Conservation (phyloP, 1,284 basidiomycete genomes). For the Boletus holoroseus region DNA sequence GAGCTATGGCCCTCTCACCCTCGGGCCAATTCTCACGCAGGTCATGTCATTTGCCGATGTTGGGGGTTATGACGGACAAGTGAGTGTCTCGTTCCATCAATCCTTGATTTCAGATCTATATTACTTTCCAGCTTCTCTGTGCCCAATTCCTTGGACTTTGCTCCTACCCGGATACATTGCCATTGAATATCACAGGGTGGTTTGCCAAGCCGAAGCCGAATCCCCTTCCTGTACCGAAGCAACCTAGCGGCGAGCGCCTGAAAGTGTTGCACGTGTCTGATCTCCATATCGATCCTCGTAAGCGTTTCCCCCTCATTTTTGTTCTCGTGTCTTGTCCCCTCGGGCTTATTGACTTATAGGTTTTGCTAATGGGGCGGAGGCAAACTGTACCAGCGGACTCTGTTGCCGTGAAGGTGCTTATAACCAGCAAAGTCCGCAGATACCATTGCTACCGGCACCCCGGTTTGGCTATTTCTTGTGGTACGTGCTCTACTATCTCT, state of each 20-base stretch:
- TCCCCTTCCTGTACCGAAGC: conserved; percentile 51
- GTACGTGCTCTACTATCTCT: conserved; percentile 30
- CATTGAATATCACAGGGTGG: conserved; percentile 52
- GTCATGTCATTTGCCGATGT: conserved; percentile 63
- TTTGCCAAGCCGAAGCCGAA: conserved; percentile 66
- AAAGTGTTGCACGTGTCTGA: conserved; percentile 77
- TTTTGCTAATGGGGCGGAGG: conserved; percentile 69
- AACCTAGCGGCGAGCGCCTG: conserved; percentile 57
- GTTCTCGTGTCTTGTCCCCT: not conserved
- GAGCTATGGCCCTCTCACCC: conserved; percentile 43
- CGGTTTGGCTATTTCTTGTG: conserved; percentile 62
- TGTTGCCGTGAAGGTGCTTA: conserved; percentile 63
- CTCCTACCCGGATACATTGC: conserved; percentile 45
- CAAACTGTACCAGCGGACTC: conserved; percentile 64
- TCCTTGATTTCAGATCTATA: conserved; percentile 21
- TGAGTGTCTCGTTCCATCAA: conserved; percentile 25
- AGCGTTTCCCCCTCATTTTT: conserved; percentile 11
- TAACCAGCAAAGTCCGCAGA: conserved; percentile 49
- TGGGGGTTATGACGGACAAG: conserved; percentile 65
- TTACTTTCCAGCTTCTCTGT: conserved; percentile 43
- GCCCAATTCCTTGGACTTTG: conserved; percentile 51
- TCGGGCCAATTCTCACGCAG: conserved; percentile 61
- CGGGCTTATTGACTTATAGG: conserved; percentile 35
- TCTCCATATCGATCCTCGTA: conserved; percentile 71
- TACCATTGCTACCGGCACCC: conserved; percentile 53